These are phyloP conservation scores for Penicillium palitans DNA, from an alignment of 2,329 filamentous ascomycete species.

Conservation along the genomic window DNA sequence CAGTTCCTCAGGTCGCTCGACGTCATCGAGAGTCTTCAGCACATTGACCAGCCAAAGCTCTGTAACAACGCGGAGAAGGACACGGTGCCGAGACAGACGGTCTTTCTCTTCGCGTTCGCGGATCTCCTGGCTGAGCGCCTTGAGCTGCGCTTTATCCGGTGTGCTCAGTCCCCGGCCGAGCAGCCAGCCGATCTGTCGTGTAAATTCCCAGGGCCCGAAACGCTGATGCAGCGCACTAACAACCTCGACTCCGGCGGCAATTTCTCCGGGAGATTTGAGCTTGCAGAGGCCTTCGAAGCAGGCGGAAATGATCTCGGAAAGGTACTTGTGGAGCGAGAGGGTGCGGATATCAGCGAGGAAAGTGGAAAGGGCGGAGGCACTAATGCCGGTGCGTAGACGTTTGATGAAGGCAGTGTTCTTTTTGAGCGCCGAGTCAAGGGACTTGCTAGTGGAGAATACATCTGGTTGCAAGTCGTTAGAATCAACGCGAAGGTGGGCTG, in stretches of 20 bases:
- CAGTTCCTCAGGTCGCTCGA: conserved; percentile 63
- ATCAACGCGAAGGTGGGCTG: conserved; percentile 8
- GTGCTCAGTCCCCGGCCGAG: conserved; percentile 87
- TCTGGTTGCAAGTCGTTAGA: conserved; percentile 52
- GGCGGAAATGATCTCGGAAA: conserved; percentile 94
- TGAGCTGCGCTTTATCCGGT: conserved; percentile 81
- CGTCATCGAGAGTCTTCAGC: conserved; percentile 74
- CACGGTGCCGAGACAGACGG: conserved; percentile 77
- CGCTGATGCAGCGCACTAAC: conserved; percentile 94
- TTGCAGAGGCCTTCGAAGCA: conserved; percentile 93
- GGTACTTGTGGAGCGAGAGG: conserved; percentile 90
- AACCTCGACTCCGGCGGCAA: conserved; percentile 87
- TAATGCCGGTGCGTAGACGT: conserved; percentile 86
- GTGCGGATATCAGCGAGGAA: conserved; percentile 89
- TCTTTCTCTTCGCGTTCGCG: conserved; percentile 97
- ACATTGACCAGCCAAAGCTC: conserved; percentile 95
- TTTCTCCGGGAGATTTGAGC: conserved; percentile 87
- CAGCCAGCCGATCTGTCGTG: conserved; percentile 87
- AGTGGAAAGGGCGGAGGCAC: conserved; percentile 72
- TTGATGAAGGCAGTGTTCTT: conserved; percentile 99
- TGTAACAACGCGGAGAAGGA: conserved; percentile 84
- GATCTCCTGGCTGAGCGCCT: conserved; percentile 74
- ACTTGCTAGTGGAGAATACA: conserved; percentile 72
- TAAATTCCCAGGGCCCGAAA: conserved; percentile 88
- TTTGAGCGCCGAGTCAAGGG: conserved; percentile 91